Percentiles rank a stretch among this genome's conserved stretches.
These are phyloP conservation scores for Papiliotrema fonsecae DNA, from an alignment of 1,284 basidiomycete species.

Conservation along the genomic window DNA sequence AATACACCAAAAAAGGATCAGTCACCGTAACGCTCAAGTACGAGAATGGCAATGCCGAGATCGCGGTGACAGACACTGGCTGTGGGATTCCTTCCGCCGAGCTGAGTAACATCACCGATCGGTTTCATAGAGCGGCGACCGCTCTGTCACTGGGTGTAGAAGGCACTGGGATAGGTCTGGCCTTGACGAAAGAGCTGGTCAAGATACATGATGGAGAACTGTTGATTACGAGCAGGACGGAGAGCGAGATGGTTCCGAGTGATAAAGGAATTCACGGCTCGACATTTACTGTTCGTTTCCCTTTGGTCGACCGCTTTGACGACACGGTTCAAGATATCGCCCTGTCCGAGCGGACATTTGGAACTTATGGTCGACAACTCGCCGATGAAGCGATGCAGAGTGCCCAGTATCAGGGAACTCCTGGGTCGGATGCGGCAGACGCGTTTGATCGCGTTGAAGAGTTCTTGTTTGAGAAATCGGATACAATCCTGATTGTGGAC, in stretches of 20 bases:
- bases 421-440: slow-evolving; percentile 5
- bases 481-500: slow-evolving; percentile 34
- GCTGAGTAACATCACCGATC: slow-evolving; percentile 20
- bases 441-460: slow-evolving; percentile 8
- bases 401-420: slow-evolving; percentile 7
- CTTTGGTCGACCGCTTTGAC: slow-evolving; percentile 7
- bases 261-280: slow-evolving; percentile 29
- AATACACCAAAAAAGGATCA: slow-evolving; percentile 36
- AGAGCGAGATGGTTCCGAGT: slow-evolving; percentile 10
- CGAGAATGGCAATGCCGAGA: slow-evolving; percentile 16
- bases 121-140: slow-evolving; percentile 30
- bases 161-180: slow-evolving; percentile 30
- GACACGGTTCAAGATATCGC: not conserved
- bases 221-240: slow-evolving; percentile 26
- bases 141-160: slow-evolving; percentile 21
- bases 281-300: slow-evolving; percentile 21
- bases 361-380: slow-evolving; percentile 28
- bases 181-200: slow-evolving; percentile 43
- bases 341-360: slow-evolving; percentile 2
- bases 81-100: slow-evolving; percentile 42
- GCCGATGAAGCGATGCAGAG: slow-evolving; percentile 38
- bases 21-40: slow-evolving; percentile 32
- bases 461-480: slow-evolving; percentile 26
- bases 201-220: slow-evolving; percentile 48
- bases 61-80: slow-evolving; percentile 48